phyloP scores from a whole-genome alignment of 2,329 filamentous ascomycete genomes.

The Fusarium sp. region DNA sequence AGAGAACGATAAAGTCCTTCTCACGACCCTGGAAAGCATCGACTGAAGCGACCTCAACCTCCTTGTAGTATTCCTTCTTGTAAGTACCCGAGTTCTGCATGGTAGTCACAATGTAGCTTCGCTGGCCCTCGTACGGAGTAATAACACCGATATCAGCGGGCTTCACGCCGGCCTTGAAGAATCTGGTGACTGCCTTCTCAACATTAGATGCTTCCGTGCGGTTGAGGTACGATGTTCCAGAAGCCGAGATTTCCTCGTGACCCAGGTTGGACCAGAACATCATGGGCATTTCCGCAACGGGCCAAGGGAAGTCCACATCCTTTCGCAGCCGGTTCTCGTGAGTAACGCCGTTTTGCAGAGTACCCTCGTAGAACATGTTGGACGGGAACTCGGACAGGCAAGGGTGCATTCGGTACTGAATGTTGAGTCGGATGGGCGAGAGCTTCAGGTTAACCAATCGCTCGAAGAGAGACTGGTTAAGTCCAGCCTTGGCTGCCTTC shows the following conservation, averaged over 20 bases:
- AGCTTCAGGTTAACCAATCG: conserved; percentile 92
- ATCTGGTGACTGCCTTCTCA: conserved; percentile 97
- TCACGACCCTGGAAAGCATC: conserved; percentile 99
- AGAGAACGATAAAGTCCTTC: conserved; percentile 98
- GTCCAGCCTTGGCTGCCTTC: conserved; percentile 96
- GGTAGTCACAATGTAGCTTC: conserved; percentile 98
- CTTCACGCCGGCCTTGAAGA: conserved; percentile 98
- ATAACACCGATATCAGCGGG: conserved; percentile 96
- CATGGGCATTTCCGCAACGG: conserved; percentile 93
- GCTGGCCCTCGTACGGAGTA: conserved; percentile 97
- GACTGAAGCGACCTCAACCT: conserved; percentile 97
- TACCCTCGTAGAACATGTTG: conserved; percentile 99
- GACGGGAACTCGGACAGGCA: conserved; percentile 97
- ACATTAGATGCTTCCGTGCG: conserved; percentile 97
- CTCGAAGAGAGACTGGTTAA: conserved; percentile 99
- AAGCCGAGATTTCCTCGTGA: conserved; percentile 97
- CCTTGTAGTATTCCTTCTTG: conserved; percentile 98
- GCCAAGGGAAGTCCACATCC: conserved; percentile 99
- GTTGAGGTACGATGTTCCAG: conserved; percentile 97
- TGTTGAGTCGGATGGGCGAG: conserved; percentile 91
- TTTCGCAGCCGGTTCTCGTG: conserved; percentile 87
- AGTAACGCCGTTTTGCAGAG: conserved; percentile 95
- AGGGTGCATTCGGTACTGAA: conserved; percentile 99
- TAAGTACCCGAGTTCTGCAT: conserved; percentile 98
- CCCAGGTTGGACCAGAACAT: conserved; percentile 99